Evolutionary conservation across 805 yeast species (phyloP).

Genomic region (Saturnispora halmiae): DNA sequence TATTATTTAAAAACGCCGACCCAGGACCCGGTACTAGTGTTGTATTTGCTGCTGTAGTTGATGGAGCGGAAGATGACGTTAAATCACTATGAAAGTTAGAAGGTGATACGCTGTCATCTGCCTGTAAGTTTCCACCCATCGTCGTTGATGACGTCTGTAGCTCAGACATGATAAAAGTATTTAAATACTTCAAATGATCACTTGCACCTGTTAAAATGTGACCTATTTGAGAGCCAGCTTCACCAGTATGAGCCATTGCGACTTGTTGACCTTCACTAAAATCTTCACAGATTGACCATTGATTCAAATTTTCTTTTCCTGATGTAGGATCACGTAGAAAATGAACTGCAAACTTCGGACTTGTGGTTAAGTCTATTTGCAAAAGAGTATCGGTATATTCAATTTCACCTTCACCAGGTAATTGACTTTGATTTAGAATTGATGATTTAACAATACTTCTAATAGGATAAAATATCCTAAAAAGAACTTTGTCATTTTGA

Average conservation of each 20-base stretch:
- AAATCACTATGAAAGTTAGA: not conserved
- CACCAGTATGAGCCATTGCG: slow-evolving; percentile 49
- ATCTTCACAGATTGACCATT: slow-evolving; percentile 78
- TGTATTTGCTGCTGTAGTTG: slow-evolving; percentile 14
- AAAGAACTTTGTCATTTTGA: slow-evolving; percentile 56
- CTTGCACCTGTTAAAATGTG: slow-evolving; percentile 56
- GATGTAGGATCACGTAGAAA: slow-evolving; percentile 45
- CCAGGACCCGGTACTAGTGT: too few species aligned
- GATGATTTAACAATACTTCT: slow-evolving; percentile 52
- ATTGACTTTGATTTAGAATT: slow-evolving; percentile 34
- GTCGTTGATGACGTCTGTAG: too few species aligned
- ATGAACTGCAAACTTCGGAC: slow-evolving; percentile 74
- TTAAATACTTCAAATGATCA: slow-evolving; percentile 27
- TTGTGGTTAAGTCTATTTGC: slow-evolving; percentile 32
- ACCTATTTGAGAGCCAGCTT: slow-evolving; percentile 54
- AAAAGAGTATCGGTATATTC: slow-evolving; percentile 33
- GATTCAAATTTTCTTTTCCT: slow-evolving; percentile 42
- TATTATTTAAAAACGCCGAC: not conserved
- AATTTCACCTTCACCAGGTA: slow-evolving; percentile 18
- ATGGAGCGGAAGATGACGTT: slow-evolving; percentile 2
- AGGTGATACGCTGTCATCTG: not conserved
- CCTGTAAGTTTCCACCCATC: not conserved
- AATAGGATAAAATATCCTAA: slow-evolving; percentile 65
- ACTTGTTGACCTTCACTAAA: slow-evolving; percentile 81
- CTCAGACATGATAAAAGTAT: slow-evolving; percentile 24